Percentiles rank a stretch among this genome's conserved stretches.
These are phyloP conservation scores for Rhodofomes roseus DNA, from an alignment of 1,284 basidiomycete species.

Conservation along the genomic window DNA sequence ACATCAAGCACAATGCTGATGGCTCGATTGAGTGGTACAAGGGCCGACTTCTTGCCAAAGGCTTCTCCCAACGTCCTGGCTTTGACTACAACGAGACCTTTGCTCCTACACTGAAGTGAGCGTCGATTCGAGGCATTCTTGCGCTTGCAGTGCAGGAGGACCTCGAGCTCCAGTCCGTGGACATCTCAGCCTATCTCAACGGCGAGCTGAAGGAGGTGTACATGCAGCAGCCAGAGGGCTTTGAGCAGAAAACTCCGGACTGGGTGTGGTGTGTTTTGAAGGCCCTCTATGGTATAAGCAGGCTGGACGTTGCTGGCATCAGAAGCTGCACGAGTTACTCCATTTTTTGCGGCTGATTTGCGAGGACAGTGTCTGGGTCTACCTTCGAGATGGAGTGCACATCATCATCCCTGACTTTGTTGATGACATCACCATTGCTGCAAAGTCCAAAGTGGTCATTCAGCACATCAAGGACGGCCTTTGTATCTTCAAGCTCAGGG, in stretches of 20 bases:
- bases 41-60: conserved; percentile 38
- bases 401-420: conserved; percentile 17
- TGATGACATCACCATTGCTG: conserved; percentile 14
- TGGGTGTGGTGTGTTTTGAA: conserved; percentile 26
- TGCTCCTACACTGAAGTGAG: conserved; percentile 31
- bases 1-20: conserved; percentile 33
- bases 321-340: conserved; percentile 3
- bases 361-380: conserved; percentile 13
- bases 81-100: conserved; percentile 40
- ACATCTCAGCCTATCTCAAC: conserved; percentile 35
- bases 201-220: conserved; percentile 37
- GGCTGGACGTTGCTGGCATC: conserved; percentile 16
- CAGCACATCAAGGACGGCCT: background rate
- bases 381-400: conserved; percentile 1
- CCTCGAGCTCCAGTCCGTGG: conserved; percentile 33
- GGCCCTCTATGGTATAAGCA: conserved; percentile 22
- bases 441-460: background rate
- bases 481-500: no score
- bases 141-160: conserved; percentile 32
- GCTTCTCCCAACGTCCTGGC: conserved; percentile 38
- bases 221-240: conserved; percentile 33
- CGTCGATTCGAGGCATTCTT: conserved; percentile 31
- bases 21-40: conserved; percentile 31
- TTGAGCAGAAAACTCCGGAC: conserved; percentile 19
- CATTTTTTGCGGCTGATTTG: conserved; percentile 6